phyloP scores from a whole-genome alignment of 1,284 basidiomycete genomes.

The Volvariella volvacea region DNA sequence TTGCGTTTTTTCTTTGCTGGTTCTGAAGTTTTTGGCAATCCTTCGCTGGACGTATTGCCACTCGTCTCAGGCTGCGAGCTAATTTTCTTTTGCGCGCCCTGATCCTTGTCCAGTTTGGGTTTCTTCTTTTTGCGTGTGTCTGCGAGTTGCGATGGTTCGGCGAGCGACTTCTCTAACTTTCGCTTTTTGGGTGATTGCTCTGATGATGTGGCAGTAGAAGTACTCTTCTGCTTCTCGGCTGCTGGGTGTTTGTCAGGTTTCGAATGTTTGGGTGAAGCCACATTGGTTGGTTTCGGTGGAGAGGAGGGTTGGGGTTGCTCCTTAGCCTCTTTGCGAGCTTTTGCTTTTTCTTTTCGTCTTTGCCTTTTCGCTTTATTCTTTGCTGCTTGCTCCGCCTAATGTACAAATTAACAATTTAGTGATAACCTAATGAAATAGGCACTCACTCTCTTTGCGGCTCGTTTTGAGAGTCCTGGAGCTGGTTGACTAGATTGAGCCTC shows the following conservation, averaged over 20 bases:
- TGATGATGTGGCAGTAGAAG: too few relatives aligned
- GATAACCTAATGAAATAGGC: not conserved
- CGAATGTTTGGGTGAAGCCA: too few relatives aligned
- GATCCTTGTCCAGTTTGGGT: too few relatives aligned
- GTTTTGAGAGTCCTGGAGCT: constrained; percentile 35
- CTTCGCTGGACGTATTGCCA: too few relatives aligned
- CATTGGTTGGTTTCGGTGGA: not conserved
- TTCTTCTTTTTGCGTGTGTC: not conserved
- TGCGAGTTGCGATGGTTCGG: not conserved
- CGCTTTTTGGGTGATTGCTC: too few relatives aligned
- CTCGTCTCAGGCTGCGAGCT: too few relatives aligned
- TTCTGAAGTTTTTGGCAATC: not conserved
- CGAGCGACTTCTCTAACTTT: too few relatives aligned
- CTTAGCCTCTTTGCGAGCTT: constrained; percentile 16
- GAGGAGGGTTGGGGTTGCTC: not conserved
- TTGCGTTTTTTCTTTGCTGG: not conserved
- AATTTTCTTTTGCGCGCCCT: not conserved
- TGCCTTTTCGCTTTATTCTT: constrained; percentile 25
- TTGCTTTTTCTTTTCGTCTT: constrained; percentile 23
- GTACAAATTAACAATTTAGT: constrained; percentile 5
- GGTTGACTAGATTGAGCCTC: constrained; percentile 18
- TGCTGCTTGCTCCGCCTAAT: constrained; percentile 30
- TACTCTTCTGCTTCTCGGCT: not conserved
- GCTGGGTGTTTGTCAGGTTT: too few relatives aligned
- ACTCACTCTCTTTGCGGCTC: constrained; percentile 49